Base-by-base conservation (phyloP, 1,284 basidiomycete genomes). In the Apiotrichum montevideense region DNA sequence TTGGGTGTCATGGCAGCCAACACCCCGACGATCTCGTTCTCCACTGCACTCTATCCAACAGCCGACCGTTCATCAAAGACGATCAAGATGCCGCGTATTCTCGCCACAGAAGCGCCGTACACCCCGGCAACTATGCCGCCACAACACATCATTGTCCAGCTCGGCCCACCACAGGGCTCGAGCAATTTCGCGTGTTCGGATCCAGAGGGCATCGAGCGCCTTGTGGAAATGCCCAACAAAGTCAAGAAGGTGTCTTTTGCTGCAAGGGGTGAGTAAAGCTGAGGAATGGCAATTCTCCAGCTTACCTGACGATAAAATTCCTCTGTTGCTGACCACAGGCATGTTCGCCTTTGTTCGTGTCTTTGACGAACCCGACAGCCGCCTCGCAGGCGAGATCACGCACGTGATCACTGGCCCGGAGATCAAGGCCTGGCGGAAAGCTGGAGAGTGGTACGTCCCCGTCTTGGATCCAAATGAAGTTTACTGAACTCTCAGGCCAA, bases 321-420 rank as follows among this genome's bases (percentile, higher is more conserved):
- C 21, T 34, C 32, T 15, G 8, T 14, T 43, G 29, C 6, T 11
- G 52, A 37, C 37, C 21, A 4, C 54, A 69, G 72, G 72, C 32
- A 66, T 68, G 49, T 72, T 68, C 54, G 71, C 70, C 0, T 63
- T 72, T 46, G 62, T 72, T 21, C 54, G 60, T 35, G 60, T 73
- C 2, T 74, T 65, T 49, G 60, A 65, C 9, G 52, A 55, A 14
- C 51, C 59, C 10, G 56, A 60, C 32, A 56, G 52, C 13, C 62
- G 63, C 35, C 46, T 74, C 6, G 62, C 61, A 2, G 72, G 72
- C 6, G 72, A 74, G 62, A 68, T 74, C 21, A 58, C 69, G 2
- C 59, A 63, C 51, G 62, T 74, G 8, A 52, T 72, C 10, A 58
- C 59, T 5, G 62, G 57, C 8, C 45, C 54, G 4, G 71, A 74